Evolutionary conservation across 75 land plant genomes (phyloP).

Genomic region (Cryptomeria japonica): DNA sequence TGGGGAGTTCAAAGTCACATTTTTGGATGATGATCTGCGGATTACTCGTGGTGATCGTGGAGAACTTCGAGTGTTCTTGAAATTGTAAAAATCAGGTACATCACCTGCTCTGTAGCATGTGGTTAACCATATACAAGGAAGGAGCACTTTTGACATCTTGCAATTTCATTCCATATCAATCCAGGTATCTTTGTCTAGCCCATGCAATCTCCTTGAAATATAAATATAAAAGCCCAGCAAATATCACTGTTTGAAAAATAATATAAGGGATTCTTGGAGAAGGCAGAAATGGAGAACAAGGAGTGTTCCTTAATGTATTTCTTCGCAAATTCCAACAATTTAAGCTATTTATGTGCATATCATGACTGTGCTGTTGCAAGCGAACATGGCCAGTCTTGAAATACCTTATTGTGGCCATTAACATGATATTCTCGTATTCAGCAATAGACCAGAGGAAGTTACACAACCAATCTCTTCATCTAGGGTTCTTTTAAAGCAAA

Average conservation of each 20-base stretch:
- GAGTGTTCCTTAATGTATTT: background rate
- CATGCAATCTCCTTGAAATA: background rate
- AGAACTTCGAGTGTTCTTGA: conserved; percentile 93
- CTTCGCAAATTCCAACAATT: background rate
- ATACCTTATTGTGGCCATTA: background rate
- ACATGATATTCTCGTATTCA: background rate
- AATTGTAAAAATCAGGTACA: conserved; percentile 32
- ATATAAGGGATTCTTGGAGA: background rate
- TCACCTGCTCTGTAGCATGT: background rate
- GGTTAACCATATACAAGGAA: background rate
- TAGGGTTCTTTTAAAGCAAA: background rate
- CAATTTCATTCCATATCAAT: background rate
- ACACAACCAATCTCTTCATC: background rate
- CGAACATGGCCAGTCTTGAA: background rate
- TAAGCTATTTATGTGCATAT: background rate
- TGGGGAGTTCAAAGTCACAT: conserved; percentile 86
- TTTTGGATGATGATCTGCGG: conserved; percentile 69
- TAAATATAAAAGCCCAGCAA: background rate
- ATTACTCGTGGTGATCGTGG: conserved; percentile 92
- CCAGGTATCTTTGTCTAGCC: background rate
- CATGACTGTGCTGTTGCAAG: background rate
- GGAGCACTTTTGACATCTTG: background rate
- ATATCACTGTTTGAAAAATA: background rate
- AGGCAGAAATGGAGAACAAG: background rate
- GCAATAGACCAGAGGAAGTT: background rate